Base-by-base conservation (phyloP, 1,139 yeast genomes). In the Pichia sp. region DNA sequence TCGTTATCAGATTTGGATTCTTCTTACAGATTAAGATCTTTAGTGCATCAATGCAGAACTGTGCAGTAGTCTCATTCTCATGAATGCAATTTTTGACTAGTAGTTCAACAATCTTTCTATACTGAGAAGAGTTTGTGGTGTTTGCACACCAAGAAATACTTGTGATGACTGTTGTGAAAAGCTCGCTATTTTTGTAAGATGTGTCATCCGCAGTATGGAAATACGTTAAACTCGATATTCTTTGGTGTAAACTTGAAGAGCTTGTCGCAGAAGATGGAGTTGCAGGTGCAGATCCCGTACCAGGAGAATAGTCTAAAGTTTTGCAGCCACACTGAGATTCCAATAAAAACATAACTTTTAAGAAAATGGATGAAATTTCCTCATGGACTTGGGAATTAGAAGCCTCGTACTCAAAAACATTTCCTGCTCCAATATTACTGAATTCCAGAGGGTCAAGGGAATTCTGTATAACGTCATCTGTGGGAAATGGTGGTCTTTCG, bases 81-180 rank as follows among this genome's bases (percentile, higher is more conserved):
- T 90, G 95, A 3, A 85, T 81, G 1, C 90, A 81, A 64, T 90
- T 90, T 57, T 92, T 75, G 38, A 92, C 84, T 34, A 93, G 71
- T 13, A 89, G 73, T 59, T 90, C 97, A 45, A 90, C 81, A 3
- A 87, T 74, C 45, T 80, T 78, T 52, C 86, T 80, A 65, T 82
- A 81, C 5, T 77, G 73, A 3, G 62, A 50, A 8, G 67, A 54
- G 50, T 57, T 59, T 38, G 63, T 58, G 5, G 63, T 52, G 19
- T 60, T 59, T 2, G 59, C 60, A 48, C 66, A 63, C 70, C 70
- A 67, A 2, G 70, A 61, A 15, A 66, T 59, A 38, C 63, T 59
- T 1, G 70, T 90, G 11, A 90, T 75, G 19, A 88, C 74, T 3
- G 84, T 80, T 0, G 92, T 83, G 67, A 90, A 85, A 16, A 90